phyloP scores from a whole-genome alignment of 2,329 filamentous ascomycete genomes.

The Simplicillium aogashimaense region DNA sequence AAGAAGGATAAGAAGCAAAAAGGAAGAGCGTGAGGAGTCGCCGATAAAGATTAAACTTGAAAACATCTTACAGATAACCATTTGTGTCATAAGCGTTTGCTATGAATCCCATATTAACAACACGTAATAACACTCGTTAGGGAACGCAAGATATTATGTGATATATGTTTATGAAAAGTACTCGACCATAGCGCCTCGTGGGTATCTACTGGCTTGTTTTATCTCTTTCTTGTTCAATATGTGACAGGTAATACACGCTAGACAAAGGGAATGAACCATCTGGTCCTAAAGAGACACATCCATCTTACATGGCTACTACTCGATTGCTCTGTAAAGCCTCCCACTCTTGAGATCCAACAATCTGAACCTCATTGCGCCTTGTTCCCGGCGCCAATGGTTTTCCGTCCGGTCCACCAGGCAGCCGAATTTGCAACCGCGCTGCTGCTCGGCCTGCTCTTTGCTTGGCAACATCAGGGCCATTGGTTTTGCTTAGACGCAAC shows the following conservation, averaged over 20 bases:
- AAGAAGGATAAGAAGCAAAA: constrained; percentile 44
- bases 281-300: neutral
- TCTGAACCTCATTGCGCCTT: constrained; percentile 30
- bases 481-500: constrained; percentile 9
- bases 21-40: constrained; percentile 15
- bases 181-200: too few species aligned
- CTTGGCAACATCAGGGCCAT: constrained; percentile 9
- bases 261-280: neutral
- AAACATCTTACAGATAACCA: constrained; percentile 3
- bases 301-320: constrained; percentile 18
- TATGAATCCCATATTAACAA: neutral
- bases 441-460: constrained; percentile 19
- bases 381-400: constrained; percentile 27
- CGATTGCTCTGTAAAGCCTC: constrained; percentile 39
- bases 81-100: neutral
- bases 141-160: neutral
- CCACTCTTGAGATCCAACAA: constrained; percentile 46
- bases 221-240: too few species aligned
- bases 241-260: neutral
- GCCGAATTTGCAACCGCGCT: constrained; percentile 39
- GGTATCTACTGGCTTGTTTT: too few species aligned
- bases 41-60: neutral
- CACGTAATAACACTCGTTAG: neutral
- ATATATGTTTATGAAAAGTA: neutral
- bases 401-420: constrained; percentile 32